Base-by-base conservation (phyloP, 2,329 filamentous ascomycete species). In the Colletotrichum sp. region DNA sequence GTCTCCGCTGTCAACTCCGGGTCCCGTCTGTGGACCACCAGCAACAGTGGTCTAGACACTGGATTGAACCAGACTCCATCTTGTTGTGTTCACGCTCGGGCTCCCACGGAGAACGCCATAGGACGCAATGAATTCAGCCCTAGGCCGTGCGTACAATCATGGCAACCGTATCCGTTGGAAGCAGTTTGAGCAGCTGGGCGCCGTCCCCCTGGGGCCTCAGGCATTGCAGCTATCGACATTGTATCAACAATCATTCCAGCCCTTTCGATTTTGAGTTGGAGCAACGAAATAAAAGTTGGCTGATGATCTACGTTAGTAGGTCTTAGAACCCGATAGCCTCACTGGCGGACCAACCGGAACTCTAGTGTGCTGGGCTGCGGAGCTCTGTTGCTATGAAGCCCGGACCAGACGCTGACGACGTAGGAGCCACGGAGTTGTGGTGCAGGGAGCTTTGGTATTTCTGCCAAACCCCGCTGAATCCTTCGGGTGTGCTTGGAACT, bases 1-100 rank as follows among this genome's bases (percentile, higher is more conserved):
- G 26, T 49, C 44, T 34, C 73, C 73, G 73, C 70, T 52, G 57
- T 64, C 64, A 59, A 52, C 26, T 69, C 70, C 73, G 73, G 44
- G 13, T 24, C 44, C 32, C 26, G 21, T 59, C 49, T 26, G 26
- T 65, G 26, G 60, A 36, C 34, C 36, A 63, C 55, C 24, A 39
- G 39, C 28, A 18, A 16, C 26, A 15, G 36, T 24, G 36, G 63
- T 36, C 34, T 52, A 39, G 34, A 44, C 39, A 44, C n/a, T 49
- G 44, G n/a, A 39, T 34, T 60, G 49, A 49, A 21, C 18, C 60
- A n/a, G 7, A 44, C 36, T 34, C 16, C 44, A 26, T 65, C 24
- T 26, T 62, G 32, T 55, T 44, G 12, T 21, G 12, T 16, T 57
- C 57, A 30, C 28, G 44, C 66, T 34, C 59, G 55, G 52, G 32